Conservation (phyloP, 306 rosid genomes). For the Macrotyloma uniflorum region DNA sequence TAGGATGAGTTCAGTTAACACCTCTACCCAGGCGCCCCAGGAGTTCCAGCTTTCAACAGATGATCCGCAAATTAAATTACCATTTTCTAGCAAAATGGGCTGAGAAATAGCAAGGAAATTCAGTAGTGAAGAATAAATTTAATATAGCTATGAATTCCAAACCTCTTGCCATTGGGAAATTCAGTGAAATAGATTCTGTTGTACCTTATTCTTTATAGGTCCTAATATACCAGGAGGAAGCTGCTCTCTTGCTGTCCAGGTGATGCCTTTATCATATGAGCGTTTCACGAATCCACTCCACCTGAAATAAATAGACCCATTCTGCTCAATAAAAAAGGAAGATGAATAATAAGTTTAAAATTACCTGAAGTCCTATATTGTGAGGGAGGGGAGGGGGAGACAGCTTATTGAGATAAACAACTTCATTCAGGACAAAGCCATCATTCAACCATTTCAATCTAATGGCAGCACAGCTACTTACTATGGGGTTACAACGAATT, state of each 20-base stretch:
- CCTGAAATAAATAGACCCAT: conserved; percentile 46
- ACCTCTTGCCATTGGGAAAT: conserved; percentile 16
- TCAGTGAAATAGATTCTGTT: conserved; percentile 17
- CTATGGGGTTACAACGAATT: background rate
- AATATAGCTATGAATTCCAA: background rate
- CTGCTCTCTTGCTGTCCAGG: conserved; percentile 87
- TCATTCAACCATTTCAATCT: conserved; percentile 8
- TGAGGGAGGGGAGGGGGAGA: background rate
- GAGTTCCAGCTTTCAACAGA: conserved; percentile 99
- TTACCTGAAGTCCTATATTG: background rate
- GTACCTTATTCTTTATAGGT: conserved; percentile 95
- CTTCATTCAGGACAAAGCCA: background rate
- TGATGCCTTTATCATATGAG: conserved; percentile 77
- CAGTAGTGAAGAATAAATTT: conserved; percentile 9
- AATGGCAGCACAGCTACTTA: conserved; percentile 2
- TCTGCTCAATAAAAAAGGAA: background rate
- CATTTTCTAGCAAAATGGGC: conserved; percentile 92
- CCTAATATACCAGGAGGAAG: conserved; percentile 99
- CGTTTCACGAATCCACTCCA: conserved; percentile 95
- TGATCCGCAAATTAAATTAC: conserved; percentile 82
- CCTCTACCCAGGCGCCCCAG: conserved; percentile 99
- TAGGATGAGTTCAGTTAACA: conserved; percentile 38
- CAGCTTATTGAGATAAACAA: background rate
- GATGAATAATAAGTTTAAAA: conserved; percentile 27
- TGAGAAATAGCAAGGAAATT: conserved; percentile 41